Conservation (phyloP, 2,329 filamentous ascomycete species). For the Alternaria rosae region DNA sequence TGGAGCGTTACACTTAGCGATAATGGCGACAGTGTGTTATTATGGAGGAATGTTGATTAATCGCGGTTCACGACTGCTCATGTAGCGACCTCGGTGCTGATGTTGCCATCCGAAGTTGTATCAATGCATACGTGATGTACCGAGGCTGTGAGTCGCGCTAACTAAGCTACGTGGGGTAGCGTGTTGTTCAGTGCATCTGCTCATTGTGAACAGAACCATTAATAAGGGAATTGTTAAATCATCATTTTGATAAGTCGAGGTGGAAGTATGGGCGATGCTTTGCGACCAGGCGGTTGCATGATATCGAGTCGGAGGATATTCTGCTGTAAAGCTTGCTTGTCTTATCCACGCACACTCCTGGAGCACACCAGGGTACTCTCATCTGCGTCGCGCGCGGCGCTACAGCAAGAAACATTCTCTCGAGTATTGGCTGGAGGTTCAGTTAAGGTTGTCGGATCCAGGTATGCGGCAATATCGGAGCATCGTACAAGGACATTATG, state of each 20-base stretch:
- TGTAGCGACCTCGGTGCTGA: conserved; percentile 8
- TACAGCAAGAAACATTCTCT: background rate
- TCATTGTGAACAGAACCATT: background rate
- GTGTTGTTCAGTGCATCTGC: background rate
- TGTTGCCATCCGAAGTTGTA: conserved; percentile 1
- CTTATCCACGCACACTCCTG: background rate
- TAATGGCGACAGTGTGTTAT: background rate
- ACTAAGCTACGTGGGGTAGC: background rate
- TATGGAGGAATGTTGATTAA: background rate
- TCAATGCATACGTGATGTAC: conserved; percentile 6
- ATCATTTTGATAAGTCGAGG: background rate
- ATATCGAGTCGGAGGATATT: background rate
- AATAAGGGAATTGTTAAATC: background rate
- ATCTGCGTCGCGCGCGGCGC: background rate
- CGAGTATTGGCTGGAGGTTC: conserved; percentile 8
- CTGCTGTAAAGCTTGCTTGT: background rate
- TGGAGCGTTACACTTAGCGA: background rate
- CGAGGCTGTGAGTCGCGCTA: conserved; percentile 14
- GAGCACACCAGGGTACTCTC: background rate
- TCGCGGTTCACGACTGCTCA: background rate
- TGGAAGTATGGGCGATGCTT: background rate
- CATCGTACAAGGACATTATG: conserved; percentile 9
- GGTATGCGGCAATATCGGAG: conserved; percentile 16
- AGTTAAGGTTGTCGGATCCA: conserved; percentile 31
- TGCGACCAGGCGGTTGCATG: background rate